Base-by-base conservation (phyloP, 1,284 basidiomycete species). In the Tausonia pullulans region DNA sequence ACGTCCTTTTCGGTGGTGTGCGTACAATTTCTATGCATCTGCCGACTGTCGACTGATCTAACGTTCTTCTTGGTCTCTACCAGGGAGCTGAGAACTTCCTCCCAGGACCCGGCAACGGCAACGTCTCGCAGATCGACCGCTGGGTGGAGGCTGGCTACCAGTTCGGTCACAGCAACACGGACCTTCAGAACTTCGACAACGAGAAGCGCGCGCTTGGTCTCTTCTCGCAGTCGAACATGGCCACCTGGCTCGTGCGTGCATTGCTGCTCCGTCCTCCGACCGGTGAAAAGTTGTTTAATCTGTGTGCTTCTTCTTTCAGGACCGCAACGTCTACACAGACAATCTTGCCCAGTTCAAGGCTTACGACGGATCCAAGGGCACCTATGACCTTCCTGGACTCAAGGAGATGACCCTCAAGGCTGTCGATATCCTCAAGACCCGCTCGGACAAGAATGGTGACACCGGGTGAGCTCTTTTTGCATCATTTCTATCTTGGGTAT, bases 331-430 rank as follows among this genome's bases (percentile, higher is more conserved):
- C 52, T 78, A 72, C 73, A 71, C 70, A 27, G 70, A 74, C 59
- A 71, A 73, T 59, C 70, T 78, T 9, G 65, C 69, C 44, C 46
- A 60, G 59, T n/a, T 60, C 48, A 52, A 63, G 65, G 46, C 65
- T 69, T 60, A 71, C 71, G 43, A 68, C 48, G 73, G 73, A 7
- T 53, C 61, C 54, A 64, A 69, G 13, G 74, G 74, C 39, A 73
- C 76, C n/a, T 69, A 70, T 57, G 75, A 77, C 70, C 73, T 74
- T 60, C 77, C 77, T 2, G 76, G 77, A 41, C 72, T 78, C 61
- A 77, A 75, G 68, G 73, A 78, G n/a, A 77, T 78, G 76, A 78
- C 77, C 41, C 68, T 77, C 65, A 77, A 78, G 69, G 76, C 77
- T 4, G 73, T 78, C 58, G 77, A 77, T 67, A 76, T 78, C 53